Conservation (phyloP, 2,329 filamentous ascomycete species). For the Domatiomyces globalis region DNA sequence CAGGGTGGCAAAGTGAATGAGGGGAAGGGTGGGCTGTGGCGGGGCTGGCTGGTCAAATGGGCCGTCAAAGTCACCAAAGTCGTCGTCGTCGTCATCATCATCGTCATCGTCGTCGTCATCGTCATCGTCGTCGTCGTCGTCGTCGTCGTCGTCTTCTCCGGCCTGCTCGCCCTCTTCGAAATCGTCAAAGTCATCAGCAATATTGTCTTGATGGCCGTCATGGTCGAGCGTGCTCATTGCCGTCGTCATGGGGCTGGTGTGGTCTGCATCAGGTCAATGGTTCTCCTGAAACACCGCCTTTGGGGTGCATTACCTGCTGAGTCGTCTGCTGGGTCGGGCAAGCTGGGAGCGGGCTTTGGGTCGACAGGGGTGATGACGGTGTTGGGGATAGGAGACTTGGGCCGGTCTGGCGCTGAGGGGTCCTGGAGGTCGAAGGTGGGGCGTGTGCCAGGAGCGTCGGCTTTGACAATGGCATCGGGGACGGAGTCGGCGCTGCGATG, state of each 20-base stretch:
- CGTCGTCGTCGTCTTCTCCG: conserved; percentile 27
- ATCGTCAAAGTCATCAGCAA: conserved; percentile 36
- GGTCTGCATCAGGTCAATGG: conserved; percentile 48
- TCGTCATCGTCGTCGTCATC: conserved; percentile 37
- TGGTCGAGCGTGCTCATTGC: background rate
- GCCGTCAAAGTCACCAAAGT: conserved; percentile 53
- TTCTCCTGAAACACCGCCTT: conserved; percentile 31
- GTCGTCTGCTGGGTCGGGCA: conserved; percentile 25
- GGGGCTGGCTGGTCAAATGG: conserved; percentile 43
- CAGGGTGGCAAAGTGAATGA: conserved; percentile 42
- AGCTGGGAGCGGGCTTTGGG: too few relatives aligned
- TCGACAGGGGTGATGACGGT: conserved; percentile 33
- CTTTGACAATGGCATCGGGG: conserved; percentile 43
- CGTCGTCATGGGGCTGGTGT: conserved; percentile 31
- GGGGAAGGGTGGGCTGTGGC: conserved; percentile 13
- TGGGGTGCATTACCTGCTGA: conserved; percentile 42
- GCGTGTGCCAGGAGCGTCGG: conserved; percentile 17
- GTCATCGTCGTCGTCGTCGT: conserved; percentile 53
- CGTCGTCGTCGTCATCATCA: conserved; percentile 29
- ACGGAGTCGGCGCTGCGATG: conserved; percentile 43
- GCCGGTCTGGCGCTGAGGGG: conserved; percentile 1
- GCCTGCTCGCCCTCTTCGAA: conserved; percentile 38
- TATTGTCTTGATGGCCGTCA: background rate
- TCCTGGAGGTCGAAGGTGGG: background rate
- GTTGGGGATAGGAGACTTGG: conserved; percentile 24